Evolutionary conservation across 2,329 filamentous ascomycete genomes (phyloP).

Genomic region (Penicillium sp.): DNA sequence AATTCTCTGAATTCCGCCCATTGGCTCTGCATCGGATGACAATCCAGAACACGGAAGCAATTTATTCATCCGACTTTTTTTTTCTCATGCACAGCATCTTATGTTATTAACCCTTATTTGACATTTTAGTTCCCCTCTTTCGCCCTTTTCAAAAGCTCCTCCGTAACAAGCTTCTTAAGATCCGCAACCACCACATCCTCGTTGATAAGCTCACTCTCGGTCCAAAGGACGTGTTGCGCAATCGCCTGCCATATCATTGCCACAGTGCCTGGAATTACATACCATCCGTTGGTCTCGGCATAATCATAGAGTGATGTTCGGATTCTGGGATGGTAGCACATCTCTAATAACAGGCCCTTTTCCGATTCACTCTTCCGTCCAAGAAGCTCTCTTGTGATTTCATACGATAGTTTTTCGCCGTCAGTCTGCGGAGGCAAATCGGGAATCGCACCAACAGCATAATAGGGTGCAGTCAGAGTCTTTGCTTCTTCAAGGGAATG

Average conservation of each 20-base stretch:
- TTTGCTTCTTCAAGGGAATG: constrained; percentile 12
- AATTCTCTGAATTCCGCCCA: neutral
- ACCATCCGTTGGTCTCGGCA: constrained; percentile 18
- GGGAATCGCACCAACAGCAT: constrained; percentile 21
- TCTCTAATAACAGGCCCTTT: constrained; percentile 21
- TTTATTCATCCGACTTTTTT: neutral
- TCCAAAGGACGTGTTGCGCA: constrained; percentile 22
- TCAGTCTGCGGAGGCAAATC: constrained; percentile 17
- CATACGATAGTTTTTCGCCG: constrained; percentile 15
- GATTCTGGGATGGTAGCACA: constrained; percentile 23
- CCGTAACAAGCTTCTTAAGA: constrained; percentile 14
- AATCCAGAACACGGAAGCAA: neutral
- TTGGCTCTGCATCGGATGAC: neutral
- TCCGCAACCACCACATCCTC: constrained; percentile 13
- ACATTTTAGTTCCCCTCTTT: neutral
- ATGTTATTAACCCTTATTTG: neutral
- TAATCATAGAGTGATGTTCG: constrained; percentile 16
- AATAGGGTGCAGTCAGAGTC: constrained; percentile 12
- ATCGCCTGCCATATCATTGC: constrained; percentile 20
- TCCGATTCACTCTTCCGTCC: neutral
- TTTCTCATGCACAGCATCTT: neutral
- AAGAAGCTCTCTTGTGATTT: constrained; percentile 8
- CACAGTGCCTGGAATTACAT: constrained; percentile 18
- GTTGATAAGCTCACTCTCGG: constrained; percentile 13
- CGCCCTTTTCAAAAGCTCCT: neutral